Base-by-base conservation (phyloP, 371 early-diverging fungal species). In the Mucor racemosus region DNA sequence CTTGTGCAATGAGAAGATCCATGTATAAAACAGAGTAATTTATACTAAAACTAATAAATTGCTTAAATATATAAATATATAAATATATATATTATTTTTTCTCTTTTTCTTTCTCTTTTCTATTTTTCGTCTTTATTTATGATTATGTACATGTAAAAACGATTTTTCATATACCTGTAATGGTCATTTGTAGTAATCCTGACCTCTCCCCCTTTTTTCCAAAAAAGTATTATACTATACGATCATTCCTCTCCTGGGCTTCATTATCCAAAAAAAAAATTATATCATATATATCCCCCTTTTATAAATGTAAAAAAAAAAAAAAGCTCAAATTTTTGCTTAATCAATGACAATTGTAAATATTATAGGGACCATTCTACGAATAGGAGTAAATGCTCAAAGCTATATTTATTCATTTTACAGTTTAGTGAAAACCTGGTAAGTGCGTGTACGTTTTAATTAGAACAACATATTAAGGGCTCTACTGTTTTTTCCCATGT, bases 391-490 rank as follows among this genome's bases (percentile, higher is more conserved):
- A 46, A 17, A 3, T 38, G 4, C n/a, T 46, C 19, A 7, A 26
- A 26, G 26, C 19, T 6, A 17, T 15, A 7, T 14, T 46, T 19
- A 46, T 46, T 46, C 46, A n/a, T 17, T 46, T 46, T 19, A 46
- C 46, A 46, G 46, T 46, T 46, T 46, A 46, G 46, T 46, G 15
- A 46, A 46, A 46, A 17, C 46, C 46, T 46, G 46, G 46, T 46
- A 46, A 46, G 46, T 46, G 46, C 46, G 14, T 46, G 46, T 46
- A 46, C 14, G 4, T 46, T 46, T 46, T 15, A 46, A 46, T 46
- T 46, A 46, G 46, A 17, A 15, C 46, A 46, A 15, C 46, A 46
- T 46, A 17, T 46, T 17, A 17, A 46, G 46, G n/a, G 11, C 38
- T 5, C 11, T 38, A 38, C 7, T 11, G 4, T 9, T 11, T 38